These are phyloP conservation scores for Orbilia quercus DNA, from an alignment of 2,329 filamentous ascomycete genomes.

Conservation along the genomic window DNA sequence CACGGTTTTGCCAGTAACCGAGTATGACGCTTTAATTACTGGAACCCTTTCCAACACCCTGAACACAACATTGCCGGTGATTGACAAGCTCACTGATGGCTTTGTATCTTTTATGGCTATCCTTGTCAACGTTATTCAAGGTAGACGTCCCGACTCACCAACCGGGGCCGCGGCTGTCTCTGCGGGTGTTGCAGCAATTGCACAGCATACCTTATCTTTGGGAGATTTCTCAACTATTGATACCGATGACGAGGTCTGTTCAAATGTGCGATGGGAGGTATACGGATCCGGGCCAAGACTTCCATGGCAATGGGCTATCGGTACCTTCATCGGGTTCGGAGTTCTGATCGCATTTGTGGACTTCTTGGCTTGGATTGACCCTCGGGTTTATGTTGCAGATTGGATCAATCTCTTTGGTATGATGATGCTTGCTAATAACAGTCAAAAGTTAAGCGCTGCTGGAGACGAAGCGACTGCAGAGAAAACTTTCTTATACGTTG, in stretches of 20 bases:
- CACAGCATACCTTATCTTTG: slow-evolving; percentile 1
- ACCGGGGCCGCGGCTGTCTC: neutral
- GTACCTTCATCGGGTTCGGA: neutral
- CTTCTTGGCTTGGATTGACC: neutral
- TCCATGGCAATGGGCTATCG: slow-evolving; percentile 11
- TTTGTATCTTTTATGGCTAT: slow-evolving; percentile 12
- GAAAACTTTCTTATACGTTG: slow-evolving; percentile 2
- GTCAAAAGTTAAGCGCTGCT: neutral
- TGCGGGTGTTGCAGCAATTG: neutral
- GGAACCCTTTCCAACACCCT: neutral
- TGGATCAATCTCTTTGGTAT: slow-evolving; percentile 11
- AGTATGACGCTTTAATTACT: neutral
- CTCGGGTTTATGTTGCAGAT: slow-evolving; percentile 4
- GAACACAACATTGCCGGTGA: slow-evolving; percentile 15
- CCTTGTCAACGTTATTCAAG: neutral
- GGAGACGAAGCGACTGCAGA: neutral
- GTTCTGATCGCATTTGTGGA: slow-evolving; percentile 12
- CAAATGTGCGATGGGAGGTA: slow-evolving; percentile 1
- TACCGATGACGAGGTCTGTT: neutral
- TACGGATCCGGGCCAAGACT: slow-evolving; percentile 16
- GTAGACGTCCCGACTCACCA: neutral
- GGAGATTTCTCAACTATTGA: neutral
- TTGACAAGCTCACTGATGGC: slow-evolving; percentile 8
- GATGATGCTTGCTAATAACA: slow-evolving; percentile 7
- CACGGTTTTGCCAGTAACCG: neutral